A percentile compares a stretch with the other conserved stretches of the same genome.
Evolutionary conservation across 345 rosid species (phyloP).

Genomic region (Populus davidiana): DNA sequence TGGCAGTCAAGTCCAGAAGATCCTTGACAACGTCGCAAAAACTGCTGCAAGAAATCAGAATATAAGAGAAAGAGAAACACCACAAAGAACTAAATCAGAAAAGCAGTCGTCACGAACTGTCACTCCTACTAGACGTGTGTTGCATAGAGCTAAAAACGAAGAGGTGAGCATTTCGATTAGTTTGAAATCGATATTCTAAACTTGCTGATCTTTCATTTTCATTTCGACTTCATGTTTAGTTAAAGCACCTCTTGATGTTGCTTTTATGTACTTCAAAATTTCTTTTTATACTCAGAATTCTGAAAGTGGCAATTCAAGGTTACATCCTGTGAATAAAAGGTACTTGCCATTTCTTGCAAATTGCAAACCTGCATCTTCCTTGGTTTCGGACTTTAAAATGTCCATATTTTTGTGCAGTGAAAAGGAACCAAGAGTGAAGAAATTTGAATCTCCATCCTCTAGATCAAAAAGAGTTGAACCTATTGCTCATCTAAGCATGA

Average conservation of each 20-base stretch:
- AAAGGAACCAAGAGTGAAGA: conserved; percentile 42
- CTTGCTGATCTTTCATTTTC: neutral
- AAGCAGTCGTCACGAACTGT: conserved; percentile 28
- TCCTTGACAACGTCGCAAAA: conserved; percentile 22
- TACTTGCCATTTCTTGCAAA: conserved; percentile 24
- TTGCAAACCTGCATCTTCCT: conserved; percentile 5
- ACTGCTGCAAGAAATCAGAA: conserved; percentile 22
- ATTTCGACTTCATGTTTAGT: neutral
- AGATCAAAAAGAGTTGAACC: conserved; percentile 38
- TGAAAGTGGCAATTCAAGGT: conserved; percentile 35
- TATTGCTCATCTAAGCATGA: conserved; percentile 34
- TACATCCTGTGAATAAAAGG: conserved; percentile 45
- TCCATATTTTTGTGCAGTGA: conserved; percentile 34
- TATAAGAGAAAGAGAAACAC: conserved; percentile 28
- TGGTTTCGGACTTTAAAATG: conserved; percentile 3
- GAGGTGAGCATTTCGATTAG: conserved; percentile 30
- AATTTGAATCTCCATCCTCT: conserved; percentile 39
- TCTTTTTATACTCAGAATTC: conserved; percentile 35
- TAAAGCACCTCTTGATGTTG: conserved; percentile 2
- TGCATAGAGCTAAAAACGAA: conserved; percentile 24
- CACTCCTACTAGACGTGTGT: conserved; percentile 19
- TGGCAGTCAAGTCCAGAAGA: conserved; percentile 21
- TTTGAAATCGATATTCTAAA: neutral
- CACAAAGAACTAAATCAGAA: conserved; percentile 28
- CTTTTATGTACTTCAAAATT: neutral